Evolutionary conservation across 2,329 filamentous ascomycete genomes (phyloP).

Genomic region (Rhinocladiella mackenziei): DNA sequence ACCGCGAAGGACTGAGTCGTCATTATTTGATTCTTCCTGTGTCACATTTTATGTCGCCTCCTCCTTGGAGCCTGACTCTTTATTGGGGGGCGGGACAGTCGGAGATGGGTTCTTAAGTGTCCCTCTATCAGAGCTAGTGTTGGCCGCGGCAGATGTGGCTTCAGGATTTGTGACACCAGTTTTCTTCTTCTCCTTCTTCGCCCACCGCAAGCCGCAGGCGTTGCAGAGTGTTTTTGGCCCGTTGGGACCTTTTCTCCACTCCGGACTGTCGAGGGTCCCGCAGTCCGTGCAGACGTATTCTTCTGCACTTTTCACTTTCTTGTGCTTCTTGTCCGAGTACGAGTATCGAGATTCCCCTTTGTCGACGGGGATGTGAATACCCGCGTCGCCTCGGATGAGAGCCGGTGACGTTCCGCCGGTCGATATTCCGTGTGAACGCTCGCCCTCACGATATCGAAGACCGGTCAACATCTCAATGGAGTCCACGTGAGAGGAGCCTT

Average conservation of each 20-base stretch:
- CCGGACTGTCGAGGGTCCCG: slow-evolving; percentile 87
- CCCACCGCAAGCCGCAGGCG: slow-evolving; percentile 75
- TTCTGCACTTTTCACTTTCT: slow-evolving; percentile 75
- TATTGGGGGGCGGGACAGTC: neutral
- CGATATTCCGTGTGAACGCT: slow-evolving; percentile 81
- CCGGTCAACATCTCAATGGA: slow-evolving; percentile 93
- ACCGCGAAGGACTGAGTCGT: too few species aligned
- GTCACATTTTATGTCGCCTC: neutral
- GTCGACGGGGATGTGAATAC: slow-evolving; percentile 77
- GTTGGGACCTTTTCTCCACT: slow-evolving; percentile 91
- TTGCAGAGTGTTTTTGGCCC: slow-evolving; percentile 95
- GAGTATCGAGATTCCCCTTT: slow-evolving; percentile 57
- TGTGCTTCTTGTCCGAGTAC: slow-evolving; percentile 62
- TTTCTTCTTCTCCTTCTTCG: slow-evolving; percentile 73
- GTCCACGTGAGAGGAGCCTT: slow-evolving; percentile 71
- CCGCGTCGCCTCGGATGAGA: slow-evolving; percentile 78
- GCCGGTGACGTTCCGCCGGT: slow-evolving; percentile 78
- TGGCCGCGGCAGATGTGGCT: neutral
- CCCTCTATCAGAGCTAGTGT: too few species aligned
- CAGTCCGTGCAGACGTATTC: slow-evolving; percentile 97
- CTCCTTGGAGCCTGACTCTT: slow-evolving; percentile 7
- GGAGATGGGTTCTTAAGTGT: neutral
- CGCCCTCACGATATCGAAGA: slow-evolving; percentile 79
- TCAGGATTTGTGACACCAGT: slow-evolving; percentile 11
- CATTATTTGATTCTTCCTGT: neutral